Conservation (phyloP, 208 protist genomes). For the Trypanosoma melophagium region DNA sequence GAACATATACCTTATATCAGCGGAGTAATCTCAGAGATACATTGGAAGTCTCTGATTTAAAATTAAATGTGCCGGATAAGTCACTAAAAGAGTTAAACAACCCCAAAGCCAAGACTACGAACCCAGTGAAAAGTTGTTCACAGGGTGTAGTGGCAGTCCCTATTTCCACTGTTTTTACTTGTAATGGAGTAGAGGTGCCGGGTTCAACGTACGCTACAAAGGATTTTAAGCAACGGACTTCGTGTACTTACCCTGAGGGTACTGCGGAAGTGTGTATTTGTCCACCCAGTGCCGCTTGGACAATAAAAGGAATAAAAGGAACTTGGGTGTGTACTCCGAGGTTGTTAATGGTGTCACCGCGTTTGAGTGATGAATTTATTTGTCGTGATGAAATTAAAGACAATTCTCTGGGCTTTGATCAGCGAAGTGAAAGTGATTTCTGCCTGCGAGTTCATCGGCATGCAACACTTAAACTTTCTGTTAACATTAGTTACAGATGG, state of each 20-base stretch:
- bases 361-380: conserved; percentile 26
- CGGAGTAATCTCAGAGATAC: too few species aligned
- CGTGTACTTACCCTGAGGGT: conserved; percentile 5
- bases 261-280: conserved; percentile 31
- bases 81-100: too few species aligned
- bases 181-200: not conserved
- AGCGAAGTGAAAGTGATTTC: conserved; percentile 29
- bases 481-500: conserved; percentile 27
- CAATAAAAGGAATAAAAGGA: not conserved
- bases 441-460: conserved; percentile 28
- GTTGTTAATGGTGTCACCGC: conserved; percentile 30
- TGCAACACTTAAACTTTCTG: conserved; percentile 19
- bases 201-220: not conserved
- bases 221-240: not conserved
- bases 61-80: too few species aligned
- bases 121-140: not conserved
- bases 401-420: conserved; percentile 34
- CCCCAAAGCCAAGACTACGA: too few species aligned
- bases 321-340: not conserved
- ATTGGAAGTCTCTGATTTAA: too few species aligned
- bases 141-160: conserved; percentile 5
- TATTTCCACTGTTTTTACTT: not conserved
- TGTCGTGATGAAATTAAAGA: conserved; percentile 34
- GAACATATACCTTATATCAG: not conserved
- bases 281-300: conserved; percentile 26